Conservation (phyloP, 139 green algal genomes). For the Pleodorina starrii region DNA sequence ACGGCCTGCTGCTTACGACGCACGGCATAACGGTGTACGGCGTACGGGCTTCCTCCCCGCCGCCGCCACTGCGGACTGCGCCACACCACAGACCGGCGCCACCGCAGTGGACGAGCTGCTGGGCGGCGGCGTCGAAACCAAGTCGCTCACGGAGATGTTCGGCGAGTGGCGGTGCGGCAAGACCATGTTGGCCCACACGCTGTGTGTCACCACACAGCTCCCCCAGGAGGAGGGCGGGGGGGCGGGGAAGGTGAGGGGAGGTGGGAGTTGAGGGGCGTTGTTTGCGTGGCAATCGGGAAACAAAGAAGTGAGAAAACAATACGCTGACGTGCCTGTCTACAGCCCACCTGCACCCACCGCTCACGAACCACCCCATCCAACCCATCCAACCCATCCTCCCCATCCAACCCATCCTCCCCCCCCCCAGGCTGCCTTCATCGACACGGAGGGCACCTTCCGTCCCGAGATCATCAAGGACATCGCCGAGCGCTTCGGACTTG, state of each 20-base stretch:
- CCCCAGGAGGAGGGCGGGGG: constrained; percentile 70
- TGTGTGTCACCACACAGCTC: constrained; percentile 90
- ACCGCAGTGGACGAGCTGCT: constrained; percentile 85
- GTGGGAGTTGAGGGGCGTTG: too few species aligned
- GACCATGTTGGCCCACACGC: constrained; percentile 66
- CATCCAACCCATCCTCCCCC: too few species aligned
- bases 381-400: neutral
- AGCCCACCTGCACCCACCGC: too few species aligned
- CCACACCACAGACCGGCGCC: constrained; percentile 73
- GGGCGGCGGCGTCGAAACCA: constrained; percentile 88
- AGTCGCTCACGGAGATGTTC: constrained; percentile 74
- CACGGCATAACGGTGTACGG: too few species aligned
- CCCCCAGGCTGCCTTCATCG: constrained; percentile 82
- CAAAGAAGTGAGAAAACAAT: too few species aligned
- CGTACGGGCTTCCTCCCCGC: too few species aligned
- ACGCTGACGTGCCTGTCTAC: too few species aligned
- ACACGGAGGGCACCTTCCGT: constrained; percentile 96
- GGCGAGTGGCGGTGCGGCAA: constrained; percentile 49
- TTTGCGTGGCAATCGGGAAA: too few species aligned
- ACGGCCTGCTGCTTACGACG: too few species aligned
- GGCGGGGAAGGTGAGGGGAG: constrained; percentile 76
- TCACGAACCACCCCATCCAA: neutral
- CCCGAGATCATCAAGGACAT: constrained; percentile 89
- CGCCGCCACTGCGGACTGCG: too few species aligned
- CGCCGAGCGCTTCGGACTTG: constrained; percentile 87